Conservation (phyloP, 176 grass and related monocot species). For the Triticum urartu region DNA sequence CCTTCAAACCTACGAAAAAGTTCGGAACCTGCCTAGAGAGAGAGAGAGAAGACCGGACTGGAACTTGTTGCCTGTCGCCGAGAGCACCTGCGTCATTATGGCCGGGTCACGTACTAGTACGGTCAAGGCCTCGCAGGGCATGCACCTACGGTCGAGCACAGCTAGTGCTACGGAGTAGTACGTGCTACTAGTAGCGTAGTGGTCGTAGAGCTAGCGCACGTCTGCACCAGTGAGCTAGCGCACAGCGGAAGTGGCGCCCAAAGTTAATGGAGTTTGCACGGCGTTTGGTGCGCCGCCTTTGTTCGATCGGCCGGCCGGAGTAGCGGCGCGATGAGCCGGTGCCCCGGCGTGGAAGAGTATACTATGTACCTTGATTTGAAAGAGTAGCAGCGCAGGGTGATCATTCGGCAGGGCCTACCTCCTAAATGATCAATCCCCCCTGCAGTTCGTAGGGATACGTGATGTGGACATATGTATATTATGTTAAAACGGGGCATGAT, state of each 20-base stretch:
- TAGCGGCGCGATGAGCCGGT: not conserved
- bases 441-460: not conserved
- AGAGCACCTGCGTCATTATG: not conserved
- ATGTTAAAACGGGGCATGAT: not conserved
- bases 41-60: no score
- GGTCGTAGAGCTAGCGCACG: not conserved
- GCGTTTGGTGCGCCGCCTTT: constrained; percentile 41
- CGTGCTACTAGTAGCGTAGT: no score
- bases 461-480: not conserved
- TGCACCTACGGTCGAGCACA: not conserved
- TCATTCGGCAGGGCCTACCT: not conserved
- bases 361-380: no score
- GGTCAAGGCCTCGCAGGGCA: not conserved
- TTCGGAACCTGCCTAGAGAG: not conserved
- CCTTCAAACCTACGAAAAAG: no score
- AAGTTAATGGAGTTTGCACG: constrained; percentile 14
- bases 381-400: no score
- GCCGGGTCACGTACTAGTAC: not conserved
- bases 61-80: not conserved
- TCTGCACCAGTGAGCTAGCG: not conserved
- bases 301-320: not conserved
- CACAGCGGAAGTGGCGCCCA: not conserved
- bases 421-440: not conserved
- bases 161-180: not conserved
- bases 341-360: no score